Percentiles rank a stretch among this genome's conserved stretches.
These are phyloP conservation scores for Camptophora hylomeconis DNA, from an alignment of 2,329 filamentous ascomycete species.

Conservation along the genomic window DNA sequence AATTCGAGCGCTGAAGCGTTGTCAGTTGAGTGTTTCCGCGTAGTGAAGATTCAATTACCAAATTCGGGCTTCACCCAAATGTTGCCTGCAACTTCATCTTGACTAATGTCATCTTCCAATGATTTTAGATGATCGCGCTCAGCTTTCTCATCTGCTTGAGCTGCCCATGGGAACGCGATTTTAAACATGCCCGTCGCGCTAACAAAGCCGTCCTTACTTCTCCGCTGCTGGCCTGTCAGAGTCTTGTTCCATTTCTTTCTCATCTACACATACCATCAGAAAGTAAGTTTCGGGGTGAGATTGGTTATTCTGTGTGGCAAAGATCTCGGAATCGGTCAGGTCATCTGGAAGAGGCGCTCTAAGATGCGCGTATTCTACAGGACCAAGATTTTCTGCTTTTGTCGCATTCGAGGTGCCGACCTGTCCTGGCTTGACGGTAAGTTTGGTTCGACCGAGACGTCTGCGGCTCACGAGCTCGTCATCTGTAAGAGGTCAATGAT, in stretches of 20 bases:
- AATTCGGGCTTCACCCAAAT: constrained; percentile 81
- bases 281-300: constrained; percentile 80
- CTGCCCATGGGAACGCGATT: constrained; percentile 53
- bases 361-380: constrained; percentile 92
- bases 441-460: constrained; percentile 82
- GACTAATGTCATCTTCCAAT: constrained; percentile 58
- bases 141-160: constrained; percentile 42
- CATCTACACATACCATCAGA: constrained; percentile 53
- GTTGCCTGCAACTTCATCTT: constrained; percentile 89
- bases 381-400: constrained; percentile 60
- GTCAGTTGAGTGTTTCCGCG: constrained; percentile 3
- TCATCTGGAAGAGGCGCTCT: constrained; percentile 86
- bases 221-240: constrained; percentile 31
- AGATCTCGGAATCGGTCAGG: constrained; percentile 77
- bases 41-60: constrained; percentile 31
- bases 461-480: constrained; percentile 67
- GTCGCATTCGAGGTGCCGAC: constrained; percentile 57
- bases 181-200: constrained; percentile 60
- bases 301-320: constrained; percentile 54
- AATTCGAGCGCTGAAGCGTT: constrained; percentile 57
- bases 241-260: constrained; percentile 1
- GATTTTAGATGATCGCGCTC: constrained; percentile 69
- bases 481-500: constrained; percentile 34
- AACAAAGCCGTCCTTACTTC: constrained; percentile 52
- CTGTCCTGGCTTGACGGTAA: constrained; percentile 68